Evolutionary conservation across 176 grass and related monocot species (phyloP), one percentile per base, ranked within the genome.

Genomic region (Zizania latifolia): DNA sequence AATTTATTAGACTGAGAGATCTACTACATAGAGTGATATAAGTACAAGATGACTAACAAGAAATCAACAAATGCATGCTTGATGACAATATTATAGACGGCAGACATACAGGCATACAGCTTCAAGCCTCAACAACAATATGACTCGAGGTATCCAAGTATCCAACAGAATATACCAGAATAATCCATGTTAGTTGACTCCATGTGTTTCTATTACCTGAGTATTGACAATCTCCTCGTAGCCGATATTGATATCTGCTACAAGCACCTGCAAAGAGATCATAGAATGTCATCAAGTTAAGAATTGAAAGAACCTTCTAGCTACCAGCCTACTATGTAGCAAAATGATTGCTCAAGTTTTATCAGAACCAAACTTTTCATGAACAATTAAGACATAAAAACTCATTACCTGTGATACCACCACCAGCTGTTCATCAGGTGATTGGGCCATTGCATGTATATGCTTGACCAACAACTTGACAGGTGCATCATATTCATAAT

Each of bases 141-240:
- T 58, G 12, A 29, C 30, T n/a, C 59, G 37, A 30, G 22, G n/a
- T n/a, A n/a, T n/a, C n/a, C n/a, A n/a, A n/a, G 37, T 15, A 78
- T 58, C 53, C 21, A 30, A 28, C 57, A 46, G 23, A 66, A 67
- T 79, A 8, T 69, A 34, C 45, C 14, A 26, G 12, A 37, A 65
- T 23, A 67, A 59, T 24, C 2, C 58, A 74, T 72, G 61, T 29
- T 39, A 56, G 4, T 73, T n/a, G 11, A 65, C 17, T 22, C 30
- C 28, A 84, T 10, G 81, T 21, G 7, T 71, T 40, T 69, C 35
- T 59, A 62, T 81, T 79, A 97, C 90, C 90, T 97, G 94, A 74
- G 86, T 98, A 75, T 98, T 98, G 35, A 92, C 95, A 76, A 94
- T 98, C 5, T 93, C 91, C 84, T 98, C 95, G 79, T 98, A 98